phyloP scores from a whole-genome alignment of 306 rosid species.

The Rubus idaeus region DNA sequence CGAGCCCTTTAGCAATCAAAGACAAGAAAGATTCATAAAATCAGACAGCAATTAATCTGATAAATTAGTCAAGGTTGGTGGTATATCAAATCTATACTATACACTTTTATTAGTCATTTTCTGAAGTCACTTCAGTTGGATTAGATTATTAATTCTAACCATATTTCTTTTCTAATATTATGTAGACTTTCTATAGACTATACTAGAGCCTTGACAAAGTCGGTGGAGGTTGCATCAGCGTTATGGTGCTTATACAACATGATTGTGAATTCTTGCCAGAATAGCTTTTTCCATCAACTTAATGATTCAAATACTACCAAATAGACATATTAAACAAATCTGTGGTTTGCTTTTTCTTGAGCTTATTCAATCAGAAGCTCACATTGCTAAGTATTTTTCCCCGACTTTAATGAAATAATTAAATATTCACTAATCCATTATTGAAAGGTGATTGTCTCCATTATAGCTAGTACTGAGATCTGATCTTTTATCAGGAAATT shows the following conservation, averaged over 20 bases:
- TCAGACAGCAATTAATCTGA: background rate
- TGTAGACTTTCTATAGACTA: background rate
- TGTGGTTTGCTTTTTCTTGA: too few species aligned
- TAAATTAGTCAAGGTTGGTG: constrained; percentile 24
- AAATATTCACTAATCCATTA: too few species aligned
- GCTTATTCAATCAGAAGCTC: background rate
- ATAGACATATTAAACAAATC: background rate
- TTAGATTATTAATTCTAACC: background rate
- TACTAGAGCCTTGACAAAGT: background rate
- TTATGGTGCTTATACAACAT: background rate
- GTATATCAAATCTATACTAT: constrained; percentile 21
- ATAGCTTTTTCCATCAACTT: background rate
- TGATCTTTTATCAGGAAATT: background rate
- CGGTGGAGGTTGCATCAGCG: background rate
- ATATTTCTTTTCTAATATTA: background rate
- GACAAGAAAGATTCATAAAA: constrained; percentile 7
- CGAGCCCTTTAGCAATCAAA: background rate
- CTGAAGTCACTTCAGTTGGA: background rate
- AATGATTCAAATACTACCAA: background rate
- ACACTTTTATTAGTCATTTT: background rate
- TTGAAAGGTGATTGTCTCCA: background rate
- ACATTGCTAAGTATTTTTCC: background rate
- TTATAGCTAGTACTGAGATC: background rate
- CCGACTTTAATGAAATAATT: background rate
- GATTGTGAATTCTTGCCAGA: background rate